Evolutionary conservation across 1,284 basidiomycete genomes (phyloP), one percentile per base, ranked within the genome.

Genomic region (Fomes fomentarius): DNA sequence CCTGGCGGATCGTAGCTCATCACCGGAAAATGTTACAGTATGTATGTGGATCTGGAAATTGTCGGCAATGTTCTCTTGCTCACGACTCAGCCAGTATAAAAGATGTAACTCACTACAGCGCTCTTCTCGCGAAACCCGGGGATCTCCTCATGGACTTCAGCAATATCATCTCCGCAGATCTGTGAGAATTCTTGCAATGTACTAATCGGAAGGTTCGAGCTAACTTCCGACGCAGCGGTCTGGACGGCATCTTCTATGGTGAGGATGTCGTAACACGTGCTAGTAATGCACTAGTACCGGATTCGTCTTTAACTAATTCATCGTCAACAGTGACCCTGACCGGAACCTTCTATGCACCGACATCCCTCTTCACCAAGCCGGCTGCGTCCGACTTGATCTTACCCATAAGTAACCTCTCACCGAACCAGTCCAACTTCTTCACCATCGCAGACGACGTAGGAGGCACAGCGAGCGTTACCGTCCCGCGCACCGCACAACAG

Each of bases 281-380:
- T 33, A 11, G 17, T 17, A 17, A 15, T 40, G n/a, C 28, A 21
- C n/a, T 8, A 22, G 9, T 17, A 14, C 24, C n/a, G 15, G 25
- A 14, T n/a, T n/a, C n/a, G 44, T 22, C 45, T 25, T 25, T n/a
- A n/a, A 8, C n/a, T 39, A 1, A 45, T 30, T 9, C 10, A 10
- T 14, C 30, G 28, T 46, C 46, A 31, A 14, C 46, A 60, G 58
- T 60, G 40, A 56, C 50, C 19, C 35, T 57, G 21, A 55, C 56
- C 56, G 86, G 83, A n/a, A 89, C 85, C 3, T 89, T 83, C 68
- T 85, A 82, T 63, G 74, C 78, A n/a, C 80, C 85, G 2, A 82
- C 82, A 0, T 51, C 61, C 4, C 50, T 56, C 19, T 67, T 80
- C 59, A 81, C 83, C 33, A 73, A 80, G 1, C 81, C 83, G 12